Percentiles rank a stretch among this genome's conserved stretches.
Conservation (phyloP, 495 filamentous ascomycete species). For the Aspergillus coremiiformis region DNA sequence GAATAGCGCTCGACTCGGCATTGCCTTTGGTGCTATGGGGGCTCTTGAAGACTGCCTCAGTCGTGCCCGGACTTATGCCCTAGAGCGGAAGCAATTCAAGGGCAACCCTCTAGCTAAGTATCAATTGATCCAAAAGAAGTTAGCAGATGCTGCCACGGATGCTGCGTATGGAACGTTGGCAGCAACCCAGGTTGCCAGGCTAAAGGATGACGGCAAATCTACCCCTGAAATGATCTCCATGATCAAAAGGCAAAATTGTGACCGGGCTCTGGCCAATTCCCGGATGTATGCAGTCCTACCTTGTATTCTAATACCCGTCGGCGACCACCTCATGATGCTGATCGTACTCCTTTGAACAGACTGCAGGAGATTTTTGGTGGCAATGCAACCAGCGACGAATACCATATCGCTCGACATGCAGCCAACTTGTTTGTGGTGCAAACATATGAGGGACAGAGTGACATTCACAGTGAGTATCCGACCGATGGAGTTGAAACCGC, state of each 20-base stretch:
- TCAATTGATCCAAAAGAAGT: slow-evolving; percentile 97
- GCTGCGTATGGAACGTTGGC: slow-evolving; percentile 83
- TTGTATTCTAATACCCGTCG: neutral
- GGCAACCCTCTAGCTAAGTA: slow-evolving; percentile 93
- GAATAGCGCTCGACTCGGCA: slow-evolving; percentile 87
- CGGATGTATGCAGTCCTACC: slow-evolving; percentile 48
- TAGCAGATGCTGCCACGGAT: slow-evolving; percentile 87
- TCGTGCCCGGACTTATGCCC: slow-evolving; percentile 73
- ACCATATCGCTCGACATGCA: slow-evolving; percentile 88
- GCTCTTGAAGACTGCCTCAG: slow-evolving; percentile 85
- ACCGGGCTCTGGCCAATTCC: slow-evolving; percentile 74
- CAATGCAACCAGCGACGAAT: slow-evolving; percentile 95
- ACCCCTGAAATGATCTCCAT: slow-evolving; percentile 97
- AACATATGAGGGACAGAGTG: slow-evolving; percentile 95
- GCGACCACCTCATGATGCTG: slow-evolving; percentile 1
- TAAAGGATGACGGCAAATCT: slow-evolving; percentile 83
- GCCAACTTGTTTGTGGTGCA: slow-evolving; percentile 96
- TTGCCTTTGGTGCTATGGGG: slow-evolving; percentile 88
- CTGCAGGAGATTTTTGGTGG: slow-evolving; percentile 95
- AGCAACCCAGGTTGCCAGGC: slow-evolving; percentile 78
- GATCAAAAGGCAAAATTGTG: slow-evolving; percentile 98
- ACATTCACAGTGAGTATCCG: slow-evolving; percentile 75
- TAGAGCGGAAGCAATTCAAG: slow-evolving; percentile 95
- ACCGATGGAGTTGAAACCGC: neutral
- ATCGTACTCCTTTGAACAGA: slow-evolving; percentile 28